Percentiles rank a stretch among this genome's conserved stretches.
Evolutionary conservation across 805 yeast genomes (phyloP).

Genomic region (Yamadazyma phyllophila): DNA sequence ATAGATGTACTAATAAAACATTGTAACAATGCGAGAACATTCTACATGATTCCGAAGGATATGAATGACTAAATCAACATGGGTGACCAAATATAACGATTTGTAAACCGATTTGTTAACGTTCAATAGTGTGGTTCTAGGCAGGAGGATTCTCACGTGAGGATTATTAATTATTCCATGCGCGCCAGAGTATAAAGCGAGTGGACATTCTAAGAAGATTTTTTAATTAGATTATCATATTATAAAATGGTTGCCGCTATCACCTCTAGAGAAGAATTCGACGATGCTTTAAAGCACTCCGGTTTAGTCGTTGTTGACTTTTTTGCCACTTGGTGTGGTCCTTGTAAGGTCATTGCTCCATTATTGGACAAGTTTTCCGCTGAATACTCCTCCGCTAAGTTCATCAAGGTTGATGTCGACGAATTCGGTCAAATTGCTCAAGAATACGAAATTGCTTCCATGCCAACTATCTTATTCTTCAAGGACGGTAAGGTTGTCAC

Average conservation of each 20-base stretch:
- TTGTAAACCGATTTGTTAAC: not conserved
- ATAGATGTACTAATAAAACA: not conserved
- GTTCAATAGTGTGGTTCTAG: not conserved
- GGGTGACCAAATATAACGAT: too few species aligned
- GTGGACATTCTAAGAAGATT: slow-evolving; percentile 1
- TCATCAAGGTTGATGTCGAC: slow-evolving; percentile 92
- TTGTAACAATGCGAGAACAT: too few species aligned
- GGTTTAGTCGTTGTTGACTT: slow-evolving; percentile 91
- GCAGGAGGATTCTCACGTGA: slow-evolving; percentile 6
- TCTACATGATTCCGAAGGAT: too few species aligned
- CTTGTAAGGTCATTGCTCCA: slow-evolving; percentile 97
- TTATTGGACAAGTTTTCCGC: slow-evolving; percentile 76
- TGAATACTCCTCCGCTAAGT: slow-evolving; percentile 65
- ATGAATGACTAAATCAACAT: too few species aligned
- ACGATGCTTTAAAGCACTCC: slow-evolving; percentile 55
- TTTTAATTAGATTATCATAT: not conserved
- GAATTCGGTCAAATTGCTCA: slow-evolving; percentile 74
- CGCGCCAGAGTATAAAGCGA: slow-evolving; percentile 3
- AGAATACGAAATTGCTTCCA: slow-evolving; percentile 52
- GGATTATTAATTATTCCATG: slow-evolving; percentile 4
- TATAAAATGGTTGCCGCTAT: slow-evolving; percentile 37
- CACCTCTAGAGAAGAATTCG: slow-evolving; percentile 53
- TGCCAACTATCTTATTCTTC: slow-evolving; percentile 70
- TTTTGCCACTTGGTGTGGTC: slow-evolving; percentile 98
- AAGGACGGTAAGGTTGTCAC: slow-evolving; percentile 78